Conservation (phyloP, 2,329 filamentous ascomycete genomes). For the Scedosporium dehoogii region DNA sequence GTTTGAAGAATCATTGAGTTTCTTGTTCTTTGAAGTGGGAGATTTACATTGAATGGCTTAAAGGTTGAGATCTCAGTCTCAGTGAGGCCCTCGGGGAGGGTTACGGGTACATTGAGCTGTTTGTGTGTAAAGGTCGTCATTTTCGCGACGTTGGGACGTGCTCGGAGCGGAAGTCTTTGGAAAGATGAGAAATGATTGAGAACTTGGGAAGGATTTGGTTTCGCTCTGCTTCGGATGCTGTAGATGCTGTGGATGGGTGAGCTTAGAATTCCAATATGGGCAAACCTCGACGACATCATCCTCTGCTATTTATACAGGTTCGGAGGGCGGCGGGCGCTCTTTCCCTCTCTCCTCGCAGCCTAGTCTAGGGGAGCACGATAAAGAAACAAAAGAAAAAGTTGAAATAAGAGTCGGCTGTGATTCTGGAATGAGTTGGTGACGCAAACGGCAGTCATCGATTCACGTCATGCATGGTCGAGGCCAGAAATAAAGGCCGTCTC, state of each 20-base stretch:
- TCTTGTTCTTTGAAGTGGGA: too few species aligned
- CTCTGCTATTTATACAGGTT: too few species aligned
- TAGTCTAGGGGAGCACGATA: background rate
- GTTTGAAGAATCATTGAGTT: too few species aligned
- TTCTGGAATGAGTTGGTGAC: too few species aligned
- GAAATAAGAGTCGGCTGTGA: too few species aligned
- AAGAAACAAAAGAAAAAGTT: background rate
- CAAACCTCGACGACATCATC: too few species aligned
- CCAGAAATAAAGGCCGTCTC: too few species aligned
- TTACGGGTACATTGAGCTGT: conserved; percentile 28
- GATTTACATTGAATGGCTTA: conserved; percentile 37
- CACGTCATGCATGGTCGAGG: too few species aligned
- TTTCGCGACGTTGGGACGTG: background rate
- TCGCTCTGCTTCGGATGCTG: background rate
- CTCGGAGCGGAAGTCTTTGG: too few species aligned
- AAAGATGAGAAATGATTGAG: too few species aligned
- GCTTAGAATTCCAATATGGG: background rate
- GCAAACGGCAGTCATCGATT: too few species aligned
- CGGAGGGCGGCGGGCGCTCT: background rate
- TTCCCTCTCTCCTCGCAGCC: background rate
- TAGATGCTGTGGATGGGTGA: background rate
- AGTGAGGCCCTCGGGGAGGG: conserved; percentile 32
- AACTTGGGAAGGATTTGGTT: background rate
- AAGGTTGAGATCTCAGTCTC: conserved; percentile 35
- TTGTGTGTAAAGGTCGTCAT: conserved; percentile 18